These are phyloP conservation scores for Rhodofomes roseus DNA, from an alignment of 1,284 basidiomycete genomes.

Conservation along the genomic window DNA sequence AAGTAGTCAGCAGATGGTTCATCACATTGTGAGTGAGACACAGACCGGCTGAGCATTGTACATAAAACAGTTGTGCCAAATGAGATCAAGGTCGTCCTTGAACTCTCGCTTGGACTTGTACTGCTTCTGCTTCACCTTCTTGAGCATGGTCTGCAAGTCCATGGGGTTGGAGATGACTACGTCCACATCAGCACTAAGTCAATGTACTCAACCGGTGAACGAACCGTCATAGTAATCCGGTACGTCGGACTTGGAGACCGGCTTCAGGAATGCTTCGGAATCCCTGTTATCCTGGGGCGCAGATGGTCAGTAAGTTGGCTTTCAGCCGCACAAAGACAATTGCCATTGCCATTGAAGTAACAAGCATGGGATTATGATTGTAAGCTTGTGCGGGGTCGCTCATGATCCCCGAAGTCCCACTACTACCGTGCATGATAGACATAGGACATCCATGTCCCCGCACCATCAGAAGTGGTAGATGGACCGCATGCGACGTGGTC, in stretches of 20 bases:
- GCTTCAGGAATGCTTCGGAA: slow-evolving; percentile 85
- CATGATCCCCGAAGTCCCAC: too few relatives aligned
- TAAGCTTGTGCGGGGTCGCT: too few relatives aligned
- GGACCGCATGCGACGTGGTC: too few relatives aligned
- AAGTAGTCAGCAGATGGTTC: not conserved
- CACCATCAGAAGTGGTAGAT: too few relatives aligned
- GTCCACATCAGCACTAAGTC: not conserved
- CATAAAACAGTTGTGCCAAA: slow-evolving; percentile 93
- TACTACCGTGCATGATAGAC: too few relatives aligned
- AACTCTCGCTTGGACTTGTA: slow-evolving; percentile 97
- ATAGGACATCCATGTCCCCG: too few relatives aligned
- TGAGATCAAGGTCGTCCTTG: slow-evolving; percentile 89
- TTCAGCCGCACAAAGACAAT: too few relatives aligned
- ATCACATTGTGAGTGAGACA: not conserved
- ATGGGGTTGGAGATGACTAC: slow-evolving; percentile 87
- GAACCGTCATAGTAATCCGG: slow-evolving; percentile 87
- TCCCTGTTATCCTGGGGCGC: slow-evolving; percentile 76
- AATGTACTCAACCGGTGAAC: slow-evolving; percentile 1
- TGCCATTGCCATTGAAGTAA: too few relatives aligned
- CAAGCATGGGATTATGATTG: too few relatives aligned
- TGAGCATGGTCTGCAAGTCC: slow-evolving; percentile 91
- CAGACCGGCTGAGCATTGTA: slow-evolving; percentile 88
- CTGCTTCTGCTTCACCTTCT: slow-evolving; percentile 85
- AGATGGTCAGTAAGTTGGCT: not conserved
- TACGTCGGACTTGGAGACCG: slow-evolving; percentile 82